Percentiles rank a stretch among this genome's conserved stretches.
Conservation (phyloP, 1,139 yeast species). For the Meyerozyma athensensis region DNA sequence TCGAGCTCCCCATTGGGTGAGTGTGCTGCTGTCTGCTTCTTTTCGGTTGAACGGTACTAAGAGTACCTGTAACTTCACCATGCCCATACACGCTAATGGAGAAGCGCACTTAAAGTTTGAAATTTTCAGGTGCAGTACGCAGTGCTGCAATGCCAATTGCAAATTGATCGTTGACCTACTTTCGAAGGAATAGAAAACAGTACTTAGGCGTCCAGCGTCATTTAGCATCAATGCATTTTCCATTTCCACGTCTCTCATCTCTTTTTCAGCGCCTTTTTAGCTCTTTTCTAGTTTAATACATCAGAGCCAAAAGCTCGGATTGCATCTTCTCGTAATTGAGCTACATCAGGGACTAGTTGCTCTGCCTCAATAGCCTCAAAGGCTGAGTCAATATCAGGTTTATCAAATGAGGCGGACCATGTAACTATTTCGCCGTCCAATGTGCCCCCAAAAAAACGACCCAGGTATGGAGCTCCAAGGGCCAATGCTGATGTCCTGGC, state of each 20-base stretch:
- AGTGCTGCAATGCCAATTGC: background rate
- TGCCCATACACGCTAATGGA: conserved; percentile 19
- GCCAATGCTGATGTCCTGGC: conserved; percentile 50
- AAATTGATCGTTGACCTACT: background rate
- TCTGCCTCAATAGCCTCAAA: conserved; percentile 5
- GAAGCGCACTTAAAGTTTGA: too few species aligned
- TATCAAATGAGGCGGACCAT: conserved; percentile 43
- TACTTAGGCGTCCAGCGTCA: too few species aligned
- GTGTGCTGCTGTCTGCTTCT: conserved; percentile 7
- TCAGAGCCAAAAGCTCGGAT: conserved; percentile 7
- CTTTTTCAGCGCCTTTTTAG: too few species aligned
- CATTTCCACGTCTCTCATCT: too few species aligned
- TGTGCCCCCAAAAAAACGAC: conserved; percentile 49
- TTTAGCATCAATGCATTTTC: too few species aligned
- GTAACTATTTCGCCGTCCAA: conserved; percentile 52
- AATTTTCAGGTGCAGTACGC: background rate
- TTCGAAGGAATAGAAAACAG: too few species aligned
- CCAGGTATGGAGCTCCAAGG: conserved; percentile 40
- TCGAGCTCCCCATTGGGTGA: conserved; percentile 5
- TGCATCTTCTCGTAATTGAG: conserved; percentile 10
- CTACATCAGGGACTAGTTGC: conserved; percentile 1
- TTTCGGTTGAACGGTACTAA: conserved; percentile 25
- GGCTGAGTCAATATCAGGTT: conserved; percentile 11
- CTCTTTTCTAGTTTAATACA: background rate
- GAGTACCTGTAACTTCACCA: conserved; percentile 35